Conservation (phyloP, 768 basidiomycete species). For the Hypsizygus marmoreus region DNA sequence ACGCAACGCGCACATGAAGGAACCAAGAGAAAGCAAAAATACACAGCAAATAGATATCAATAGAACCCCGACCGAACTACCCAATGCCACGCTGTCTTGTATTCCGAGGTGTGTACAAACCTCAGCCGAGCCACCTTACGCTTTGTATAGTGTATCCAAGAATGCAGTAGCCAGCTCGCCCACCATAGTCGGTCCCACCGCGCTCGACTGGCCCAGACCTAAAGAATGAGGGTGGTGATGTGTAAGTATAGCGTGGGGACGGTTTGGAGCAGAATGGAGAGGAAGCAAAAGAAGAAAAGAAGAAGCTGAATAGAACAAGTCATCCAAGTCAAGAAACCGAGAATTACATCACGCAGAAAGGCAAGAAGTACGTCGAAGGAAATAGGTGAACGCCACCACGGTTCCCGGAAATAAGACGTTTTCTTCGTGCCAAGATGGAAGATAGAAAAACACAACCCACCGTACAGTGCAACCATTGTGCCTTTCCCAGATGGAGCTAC, state of each 20-base stretch:
- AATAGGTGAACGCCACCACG: too few species aligned
- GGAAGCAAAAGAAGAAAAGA: background rate
- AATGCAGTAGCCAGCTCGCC: constrained; percentile 77
- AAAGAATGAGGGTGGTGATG: constrained; percentile 4
- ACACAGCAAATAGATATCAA: too few species aligned
- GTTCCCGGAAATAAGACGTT: too few species aligned
- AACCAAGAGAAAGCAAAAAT: too few species aligned
- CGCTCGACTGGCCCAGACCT: constrained; percentile 84
- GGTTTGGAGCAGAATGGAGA: background rate
- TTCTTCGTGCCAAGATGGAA: too few species aligned
- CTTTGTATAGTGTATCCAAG: constrained; percentile 82
- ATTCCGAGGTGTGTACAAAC: too few species aligned
- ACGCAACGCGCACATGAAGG: too few species aligned
- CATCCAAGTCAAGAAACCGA: too few species aligned
- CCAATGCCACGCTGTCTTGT: too few species aligned
- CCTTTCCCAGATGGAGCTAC: constrained; percentile 68
- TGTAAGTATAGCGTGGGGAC: background rate
- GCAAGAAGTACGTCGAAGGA: too few species aligned
- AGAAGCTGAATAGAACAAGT: constrained; percentile 2
- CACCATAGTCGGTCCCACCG: constrained; percentile 80
- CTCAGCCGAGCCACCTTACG: too few species aligned
- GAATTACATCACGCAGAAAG: background rate
- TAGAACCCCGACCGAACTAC: too few species aligned
- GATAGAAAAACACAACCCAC: constrained; percentile 43
- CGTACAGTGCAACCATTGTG: constrained; percentile 90